Evolutionary conservation across 2,329 filamentous ascomycete genomes (phyloP), one percentile per base, ranked within the genome.

Genomic region (Ophiostoma himal-ulmi): DNA sequence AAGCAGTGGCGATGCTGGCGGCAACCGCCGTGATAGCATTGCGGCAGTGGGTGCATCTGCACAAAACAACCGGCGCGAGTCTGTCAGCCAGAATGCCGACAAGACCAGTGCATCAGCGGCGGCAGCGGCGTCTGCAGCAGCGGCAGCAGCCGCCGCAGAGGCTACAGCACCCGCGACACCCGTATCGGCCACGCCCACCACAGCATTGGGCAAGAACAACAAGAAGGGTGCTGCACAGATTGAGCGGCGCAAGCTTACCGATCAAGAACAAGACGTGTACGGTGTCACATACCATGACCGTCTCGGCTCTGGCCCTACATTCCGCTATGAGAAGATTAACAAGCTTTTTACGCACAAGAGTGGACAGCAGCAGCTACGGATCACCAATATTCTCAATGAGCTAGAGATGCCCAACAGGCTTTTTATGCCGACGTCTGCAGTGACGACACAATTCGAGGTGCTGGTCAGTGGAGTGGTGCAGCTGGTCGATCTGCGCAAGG

Each of bases 231-330:
- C 76, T 73, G 82, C 78, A 75, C 80, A 79, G 52, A 83, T 83
- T 22, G 85, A 90, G 76, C 85, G 90, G 70, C 88, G 89, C 76
- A 88, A 89, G 78, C 88, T 97, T 74, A 88, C 88, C 5, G 84
- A 90, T 66, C 87, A 91, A 74, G 91, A 96, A 80, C 90, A 94
- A 80, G 80, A 86, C 73, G 85, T 90, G 44, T 98, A 94, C 77
- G 95, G 94, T 73, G 91, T 99, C 11, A 87, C 90, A 8, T 88
- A 92, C 74, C 91, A 94, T 77, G 94, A 98, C 70, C 91, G 94
- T 37, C 85, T 97, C 54, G 89, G 90, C 1, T 91, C 90, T 10
- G 94, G 95, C 7, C 92, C 97, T 48, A 90, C 92, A 17, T 98
- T 98, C 84, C 91, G 94, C 14, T 93, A 93, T 37, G 91, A 94